Evolutionary conservation across 805 yeast species (phyloP).

Genomic region (Lipomyces orientalis): DNA sequence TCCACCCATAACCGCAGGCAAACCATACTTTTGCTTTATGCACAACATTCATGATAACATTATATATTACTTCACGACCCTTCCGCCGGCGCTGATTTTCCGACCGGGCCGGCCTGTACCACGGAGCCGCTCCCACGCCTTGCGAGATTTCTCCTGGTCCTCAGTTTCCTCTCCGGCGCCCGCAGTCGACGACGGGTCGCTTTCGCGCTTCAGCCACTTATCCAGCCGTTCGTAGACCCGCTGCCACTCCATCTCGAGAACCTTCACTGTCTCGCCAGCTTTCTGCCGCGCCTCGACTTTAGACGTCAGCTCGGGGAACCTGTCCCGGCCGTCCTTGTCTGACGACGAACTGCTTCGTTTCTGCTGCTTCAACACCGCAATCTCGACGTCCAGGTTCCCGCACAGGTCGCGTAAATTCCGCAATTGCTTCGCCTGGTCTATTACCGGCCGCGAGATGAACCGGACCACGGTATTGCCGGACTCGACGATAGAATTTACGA

Average conservation of each 20-base stretch:
- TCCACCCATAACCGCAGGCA: not conserved
- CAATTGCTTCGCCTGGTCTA: conserved; percentile 27
- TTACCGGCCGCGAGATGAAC: conserved; percentile 21
- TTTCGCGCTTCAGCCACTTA: conserved; percentile 9
- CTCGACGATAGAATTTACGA: conserved; percentile 32
- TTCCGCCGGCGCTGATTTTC: conserved; percentile 32
- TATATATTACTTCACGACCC: conserved; percentile 19
- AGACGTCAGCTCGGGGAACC: conserved; percentile 17
- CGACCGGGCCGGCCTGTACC: conserved; percentile 22
- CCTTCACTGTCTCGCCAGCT: conserved; percentile 28
- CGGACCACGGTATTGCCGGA: conserved; percentile 17
- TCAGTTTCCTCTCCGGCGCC: conserved; percentile 16
- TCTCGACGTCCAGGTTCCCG: conserved; percentile 25
- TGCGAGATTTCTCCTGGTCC: conserved; percentile 19
- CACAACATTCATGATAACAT: not conserved
- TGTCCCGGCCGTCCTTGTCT: conserved; percentile 5
- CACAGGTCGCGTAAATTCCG: conserved; percentile 17
- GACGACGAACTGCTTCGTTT: conserved; percentile 14
- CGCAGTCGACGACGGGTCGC: not conserved
- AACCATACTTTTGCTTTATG: not conserved
- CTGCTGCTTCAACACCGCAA: conserved; percentile 24
- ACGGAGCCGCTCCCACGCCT: conserved; percentile 24
- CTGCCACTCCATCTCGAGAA: conserved; percentile 36
- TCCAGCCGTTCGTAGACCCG: conserved; percentile 31
- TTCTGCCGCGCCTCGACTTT: conserved; percentile 29